Evolutionary conservation across 768 basidiomycete species (phyloP).

Genomic region (Glaciozyma antarctica): DNA sequence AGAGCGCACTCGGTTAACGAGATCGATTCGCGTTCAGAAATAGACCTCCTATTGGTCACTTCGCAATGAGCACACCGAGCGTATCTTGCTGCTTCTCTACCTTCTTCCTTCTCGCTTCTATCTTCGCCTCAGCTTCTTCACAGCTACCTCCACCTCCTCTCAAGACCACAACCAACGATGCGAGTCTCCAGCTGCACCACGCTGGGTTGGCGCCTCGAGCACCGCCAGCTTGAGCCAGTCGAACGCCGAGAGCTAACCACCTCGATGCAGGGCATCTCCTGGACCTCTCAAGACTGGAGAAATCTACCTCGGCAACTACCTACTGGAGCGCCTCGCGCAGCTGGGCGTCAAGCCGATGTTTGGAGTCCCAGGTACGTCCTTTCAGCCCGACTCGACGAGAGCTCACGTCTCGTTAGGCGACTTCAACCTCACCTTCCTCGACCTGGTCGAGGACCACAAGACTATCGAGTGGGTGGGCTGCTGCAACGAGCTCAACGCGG

Average conservation of each 20-base stretch:
- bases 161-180: no score
- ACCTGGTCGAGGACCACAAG: constrained; percentile 26
- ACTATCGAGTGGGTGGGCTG: constrained; percentile 25
- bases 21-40: no score
- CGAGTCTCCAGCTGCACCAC: no score
- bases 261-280: constrained; percentile 18
- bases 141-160: no score
- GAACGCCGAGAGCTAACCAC: background rate
- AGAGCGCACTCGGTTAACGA: no score
- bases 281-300: constrained; percentile 22
- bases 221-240: no score
- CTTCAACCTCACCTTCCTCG: constrained; percentile 34
- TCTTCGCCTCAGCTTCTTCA: no score
- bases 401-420: constrained; percentile 10
- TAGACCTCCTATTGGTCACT: no score
- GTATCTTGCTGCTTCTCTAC: no score
- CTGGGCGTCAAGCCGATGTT: constrained; percentile 4
- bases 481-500: constrained; percentile 59
- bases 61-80: no score
- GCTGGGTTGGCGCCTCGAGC: no score
- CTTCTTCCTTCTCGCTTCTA: no score
- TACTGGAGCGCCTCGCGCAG: constrained; percentile 38
- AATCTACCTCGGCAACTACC: constrained; percentile 38
- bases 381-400: background rate
- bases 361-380: background rate